Base-by-base conservation (phyloP, 1,139 yeast genomes). In the Taphrina betulina region DNA sequence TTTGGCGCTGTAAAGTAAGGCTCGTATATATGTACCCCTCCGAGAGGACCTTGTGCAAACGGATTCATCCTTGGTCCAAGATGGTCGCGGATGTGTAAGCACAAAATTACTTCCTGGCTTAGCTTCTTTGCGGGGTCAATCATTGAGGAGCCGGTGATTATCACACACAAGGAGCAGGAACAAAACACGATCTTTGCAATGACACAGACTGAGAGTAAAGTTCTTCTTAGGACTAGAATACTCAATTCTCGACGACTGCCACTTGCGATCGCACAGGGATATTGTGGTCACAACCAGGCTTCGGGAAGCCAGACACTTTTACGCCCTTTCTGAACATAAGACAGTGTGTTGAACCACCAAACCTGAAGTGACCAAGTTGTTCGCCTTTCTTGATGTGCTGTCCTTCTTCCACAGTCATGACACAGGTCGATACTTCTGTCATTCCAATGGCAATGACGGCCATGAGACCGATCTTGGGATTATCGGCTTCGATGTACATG, bases 341-440 rank as follows among this genome's bases (percentile, higher is more conserved):
- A 24, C 29, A 17, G 34, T 45, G 52, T 5, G 42, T 19, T 12
- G 34, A 22, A 5, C 52, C 52, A 17, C 52, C 52, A 35, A 45
- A 45, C 34, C 35, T 41, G 34, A 45, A 45, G 10, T 26, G 31
- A 17, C 52, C 52, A 5, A 45, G 35, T 24, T 35, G 52, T 3
- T 45, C 52, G 8, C 52, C 52, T 35, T 45, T 45, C 42, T 23
- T 45, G 23, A 45, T 33, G 14, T 45, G 52, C 23, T 45, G 52
- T 8, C 52, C 52, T 24, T 45, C 41, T 12, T 22, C 33, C 22
- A 45, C 34, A 22, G 42, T 34, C 52, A 45, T 35, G 23, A 34
- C 52, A 28, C 41, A 35, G 12, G 52, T 45, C 10, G 36, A 24
- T 33, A 45, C 52, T 12, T 45, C 52, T 5, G 42, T 45, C 52